Evolutionary conservation across 768 basidiomycete species (phyloP), one percentile per base, ranked within the genome.

Genomic region (Hericium rajendrae): DNA sequence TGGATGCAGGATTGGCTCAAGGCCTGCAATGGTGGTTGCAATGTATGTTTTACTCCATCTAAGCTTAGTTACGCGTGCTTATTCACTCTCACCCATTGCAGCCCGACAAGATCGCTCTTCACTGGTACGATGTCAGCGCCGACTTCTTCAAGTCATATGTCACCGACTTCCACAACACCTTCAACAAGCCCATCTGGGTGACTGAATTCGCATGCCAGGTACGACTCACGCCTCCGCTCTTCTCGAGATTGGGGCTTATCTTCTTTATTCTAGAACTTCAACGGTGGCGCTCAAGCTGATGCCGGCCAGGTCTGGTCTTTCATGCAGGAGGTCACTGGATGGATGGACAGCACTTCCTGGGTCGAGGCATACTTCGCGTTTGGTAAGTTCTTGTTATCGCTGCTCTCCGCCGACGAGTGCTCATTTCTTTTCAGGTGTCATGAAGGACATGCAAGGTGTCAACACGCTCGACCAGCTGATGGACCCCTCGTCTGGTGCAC

Each of bases 191-290:
- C 28, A 71, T 91, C 64, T 81, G 78, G 77, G 67, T 85, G 57
- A 86, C 86, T 4, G 90, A 93, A 65, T 84, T 80, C 63, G 88
- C 87, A 59, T 84, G 81, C 72, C 74, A 82, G 73, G 86, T 68
- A 46, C 1, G 61, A 51, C 37, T 10, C 41, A 6, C 4, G 10
- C 22, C 52, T 37, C 18, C 20, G 39, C 48, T 4, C 2, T 2
- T 16, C 20, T 39, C 37, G 54, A 15, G 15, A 13, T 37, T 57
- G 24, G 53, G 22, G 13, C 22, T 8, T 46, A 57, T 51, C 15
- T 63, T 53, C 15, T 64, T 53, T 41, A 24, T n/a, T 26, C 20
- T 46, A 88, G 81, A 74, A 84, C 72, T 89, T 83, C 67, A 69
- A 69, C 61, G 75, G 75, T 11, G 61, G 73, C 18, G 59, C 67